Conservation (phyloP, 768 basidiomycete species). For the Amanita rimosa region DNA sequence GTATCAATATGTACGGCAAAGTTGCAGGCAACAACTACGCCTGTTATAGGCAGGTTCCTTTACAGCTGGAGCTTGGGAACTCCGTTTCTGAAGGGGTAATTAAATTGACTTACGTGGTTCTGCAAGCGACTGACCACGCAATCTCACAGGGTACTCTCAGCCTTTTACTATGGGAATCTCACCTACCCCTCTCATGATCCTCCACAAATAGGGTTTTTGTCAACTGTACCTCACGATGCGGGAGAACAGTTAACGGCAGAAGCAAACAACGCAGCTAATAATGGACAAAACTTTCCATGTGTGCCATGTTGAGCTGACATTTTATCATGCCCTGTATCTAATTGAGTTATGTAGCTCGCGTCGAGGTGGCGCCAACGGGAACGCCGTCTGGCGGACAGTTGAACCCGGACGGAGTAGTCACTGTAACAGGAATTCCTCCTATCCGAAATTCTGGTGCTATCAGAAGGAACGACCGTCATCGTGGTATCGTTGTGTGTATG, state of each 20-base stretch:
- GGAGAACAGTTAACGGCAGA: slow-evolving; percentile 16
- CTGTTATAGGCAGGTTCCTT: slow-evolving; percentile 41
- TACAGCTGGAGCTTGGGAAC: slow-evolving; percentile 73
- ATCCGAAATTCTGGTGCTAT: not conserved
- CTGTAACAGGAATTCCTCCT: not conserved
- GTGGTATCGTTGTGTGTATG: too few species aligned
- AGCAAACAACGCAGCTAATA: not conserved
- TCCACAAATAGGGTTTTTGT: slow-evolving; percentile 60
- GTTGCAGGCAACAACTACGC: slow-evolving; percentile 53
- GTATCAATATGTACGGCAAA: slow-evolving; percentile 39
- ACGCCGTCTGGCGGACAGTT: not conserved
- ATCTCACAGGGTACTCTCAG: slow-evolving; percentile 40
- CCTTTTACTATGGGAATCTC: slow-evolving; percentile 67
- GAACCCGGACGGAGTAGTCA: not conserved
- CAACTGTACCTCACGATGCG: slow-evolving; percentile 54
- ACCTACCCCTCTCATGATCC: slow-evolving; percentile 56
- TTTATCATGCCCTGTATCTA: not conserved
- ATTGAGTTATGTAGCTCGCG: not conserved
- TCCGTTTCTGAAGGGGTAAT: slow-evolving; percentile 65
- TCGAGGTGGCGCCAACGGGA: not conserved
- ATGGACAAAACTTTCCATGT: not conserved
- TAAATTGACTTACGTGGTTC: not conserved
- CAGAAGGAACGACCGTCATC: not conserved
- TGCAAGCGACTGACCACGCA: not conserved
- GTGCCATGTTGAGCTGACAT: not conserved